Evolutionary conservation across 352 stramenopile genomes (phyloP), one percentile per base, ranked within the genome.

Genomic region (Pythium dissotocum): DNA sequence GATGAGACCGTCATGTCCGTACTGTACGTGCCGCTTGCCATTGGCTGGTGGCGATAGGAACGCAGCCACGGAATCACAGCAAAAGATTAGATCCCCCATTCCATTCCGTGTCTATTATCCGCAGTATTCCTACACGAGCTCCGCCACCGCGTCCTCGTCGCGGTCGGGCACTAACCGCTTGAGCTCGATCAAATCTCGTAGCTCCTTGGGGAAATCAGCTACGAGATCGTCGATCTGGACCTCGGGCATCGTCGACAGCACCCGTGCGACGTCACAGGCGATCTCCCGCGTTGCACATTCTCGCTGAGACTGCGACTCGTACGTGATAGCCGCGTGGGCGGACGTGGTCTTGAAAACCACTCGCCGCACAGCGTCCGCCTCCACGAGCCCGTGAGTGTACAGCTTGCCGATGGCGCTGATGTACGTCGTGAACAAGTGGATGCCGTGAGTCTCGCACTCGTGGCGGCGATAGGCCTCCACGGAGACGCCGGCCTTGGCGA

Each of bases 391-490:
- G 12, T 83, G 35, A 18, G 66, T 33, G 59, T 90, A 87, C 13
- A 94, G 69, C 44, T 77, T 75, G 32, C 80, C 78, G 28, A 81
- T 88, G 12, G 83, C 85, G 64, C 85, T 76, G n/a, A 94, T 92
- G 71, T 94, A 94, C 44, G 85, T 91, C 30, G 77, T 79, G 68
- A 94, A 94, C 30, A 83, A 75, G 48, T 86, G 78, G 63, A 94
- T 88, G 13, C 83, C 83, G 67, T 76, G 76, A 68, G 77, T 67
- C 28, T 86, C 75, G 36, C 83, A 92, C 75, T 94, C 85, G 8
- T 72, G 77, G 36, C 76, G 80, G 55, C 85, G 83, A 52, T 90
- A 94, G 8, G 82, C 54, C 42, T 69, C 63, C 6, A 71, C 53
- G 1, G 51, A 24, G 13, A 63, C 36, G 55, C 67, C 58, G 55